phyloP scores from a whole-genome alignment of 495 filamentous ascomycete species.

The Darksidea phi region DNA sequence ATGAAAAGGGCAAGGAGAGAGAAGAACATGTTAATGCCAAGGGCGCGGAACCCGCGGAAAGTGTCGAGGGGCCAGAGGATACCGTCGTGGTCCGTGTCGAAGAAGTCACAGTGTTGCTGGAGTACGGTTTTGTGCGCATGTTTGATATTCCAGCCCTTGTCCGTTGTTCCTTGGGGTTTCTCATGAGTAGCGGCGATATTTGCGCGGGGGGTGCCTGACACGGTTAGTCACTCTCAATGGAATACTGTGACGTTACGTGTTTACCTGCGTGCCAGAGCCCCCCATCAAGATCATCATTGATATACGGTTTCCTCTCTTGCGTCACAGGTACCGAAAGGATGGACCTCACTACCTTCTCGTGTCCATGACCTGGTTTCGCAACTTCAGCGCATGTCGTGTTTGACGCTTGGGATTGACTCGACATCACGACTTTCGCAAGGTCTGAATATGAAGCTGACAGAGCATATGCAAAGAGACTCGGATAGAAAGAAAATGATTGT shows the following conservation, averaged over 20 bases:
- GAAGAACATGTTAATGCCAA: slow-evolving; percentile 48
- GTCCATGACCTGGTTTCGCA: too few species aligned
- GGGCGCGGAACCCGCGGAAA: slow-evolving; percentile 52
- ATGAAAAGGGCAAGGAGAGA: slow-evolving; percentile 20
- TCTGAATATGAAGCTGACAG: too few species aligned
- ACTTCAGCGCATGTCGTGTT: too few species aligned
- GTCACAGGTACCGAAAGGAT: slow-evolving; percentile 11
- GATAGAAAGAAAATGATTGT: too few species aligned
- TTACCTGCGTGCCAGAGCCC: slow-evolving; percentile 8
- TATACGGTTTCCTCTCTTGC: slow-evolving; percentile 2
- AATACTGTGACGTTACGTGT: too few species aligned
- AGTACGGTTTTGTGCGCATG: slow-evolving; percentile 42
- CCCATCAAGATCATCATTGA: not conserved
- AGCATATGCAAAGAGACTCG: too few species aligned
- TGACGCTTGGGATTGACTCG: too few species aligned
- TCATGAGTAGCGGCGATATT: slow-evolving; percentile 15
- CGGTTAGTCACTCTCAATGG: too few species aligned
- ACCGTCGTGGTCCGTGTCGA: slow-evolving; percentile 53
- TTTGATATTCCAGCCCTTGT: slow-evolving; percentile 6
- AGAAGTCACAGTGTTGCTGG: slow-evolving; percentile 58
- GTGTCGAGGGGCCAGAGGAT: slow-evolving; percentile 55
- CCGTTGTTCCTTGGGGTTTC: slow-evolving; percentile 15
- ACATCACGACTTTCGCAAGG: too few species aligned
- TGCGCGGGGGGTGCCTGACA: slow-evolving; percentile 23
- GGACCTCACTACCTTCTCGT: not conserved